Base-by-base conservation (phyloP, 2,329 filamentous ascomycete genomes). In the Orbilia quercus region DNA sequence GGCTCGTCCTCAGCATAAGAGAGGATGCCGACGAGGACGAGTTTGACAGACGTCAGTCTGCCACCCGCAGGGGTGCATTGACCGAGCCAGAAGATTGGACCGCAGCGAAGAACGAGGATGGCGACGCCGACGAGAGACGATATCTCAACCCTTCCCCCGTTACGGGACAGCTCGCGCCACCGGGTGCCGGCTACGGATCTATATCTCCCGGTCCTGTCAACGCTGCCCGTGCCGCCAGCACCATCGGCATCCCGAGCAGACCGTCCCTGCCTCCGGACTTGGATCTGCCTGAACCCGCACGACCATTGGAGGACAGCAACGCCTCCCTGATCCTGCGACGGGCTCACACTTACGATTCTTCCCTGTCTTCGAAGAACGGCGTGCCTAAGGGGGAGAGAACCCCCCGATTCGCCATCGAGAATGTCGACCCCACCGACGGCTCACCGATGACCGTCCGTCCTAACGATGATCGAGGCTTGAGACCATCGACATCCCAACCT, bases 271-370 rank as follows among this genome's bases (percentile, higher is more conserved):
- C 48, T 16, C 71, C 64, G 18, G 42, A 23, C 2, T 48, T 67
- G 23, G 64, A 74, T 31, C 64, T 67, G 7, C 60, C 66, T 2
- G 70, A 47, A n/a, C 70, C 70, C n/a, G 62, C 63, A 6, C 44
- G 63, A 7, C 70, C 70, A 9, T 12, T 74, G 1, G 70, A 69
- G n/a, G 62, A 67, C 11, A n/a, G n/a, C n/a, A 55, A 60, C 7
- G 31, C 18, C 9, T 48, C 59, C 1, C n/a, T 54, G 16, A 54
- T 51, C 9, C 25, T 73, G 18, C 53, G 40, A 44, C 36, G 63
- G 14, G 40, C 55, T 12, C 62, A 34, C 16, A 74, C 70, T 7
- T 74, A 58, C 50, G 70, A 74, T 23, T 63, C 62, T 11, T 55
- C 62, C 4, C 31, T 53, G 5, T 64, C 57, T 3, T 60, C 54